phyloP scores from a whole-genome alignment of 805 yeast genomes.

The Candida nitratophila region DNA sequence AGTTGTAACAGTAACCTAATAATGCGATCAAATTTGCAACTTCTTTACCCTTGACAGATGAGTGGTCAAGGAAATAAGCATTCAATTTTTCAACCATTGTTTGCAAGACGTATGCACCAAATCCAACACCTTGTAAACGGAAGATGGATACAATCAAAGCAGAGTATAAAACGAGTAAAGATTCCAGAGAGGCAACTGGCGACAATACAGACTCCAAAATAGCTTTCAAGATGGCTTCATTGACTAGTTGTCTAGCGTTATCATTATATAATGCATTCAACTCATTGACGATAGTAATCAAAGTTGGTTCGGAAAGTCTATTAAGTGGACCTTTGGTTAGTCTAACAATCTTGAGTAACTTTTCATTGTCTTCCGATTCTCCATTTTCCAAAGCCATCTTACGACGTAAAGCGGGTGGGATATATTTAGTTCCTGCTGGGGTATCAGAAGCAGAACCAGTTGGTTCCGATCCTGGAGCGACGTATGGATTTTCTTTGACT shows the following conservation, averaged over 20 bases:
- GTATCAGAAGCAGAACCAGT: constrained; percentile 6
- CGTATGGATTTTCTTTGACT: constrained; percentile 66
- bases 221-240: constrained; percentile 55
- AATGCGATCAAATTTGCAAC: constrained; percentile 57
- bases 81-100: constrained; percentile 67
- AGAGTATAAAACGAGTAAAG: constrained; percentile 74
- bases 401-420: constrained; percentile 83
- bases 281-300: constrained; percentile 61
- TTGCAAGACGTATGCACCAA: constrained; percentile 85
- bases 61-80: constrained; percentile 24
- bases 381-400: constrained; percentile 31
- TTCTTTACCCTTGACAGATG: constrained; percentile 24
- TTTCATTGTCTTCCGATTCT: constrained; percentile 32
- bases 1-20: constrained; percentile 67
- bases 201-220: constrained; percentile 57
- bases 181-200: constrained; percentile 65
- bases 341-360: constrained; percentile 43
- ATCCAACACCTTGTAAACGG: constrained; percentile 74
- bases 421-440: constrained; percentile 40
- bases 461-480: constrained; percentile 42
- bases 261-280: constrained; percentile 54
- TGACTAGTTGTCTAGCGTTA: constrained; percentile 76
- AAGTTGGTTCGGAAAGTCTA: constrained; percentile 82
- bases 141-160: constrained; percentile 70
- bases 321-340: constrained; percentile 79